These are phyloP conservation scores for Rhynchosporium graminicola DNA, from an alignment of 2,329 filamentous ascomycete genomes.

Conservation along the genomic window DNA sequence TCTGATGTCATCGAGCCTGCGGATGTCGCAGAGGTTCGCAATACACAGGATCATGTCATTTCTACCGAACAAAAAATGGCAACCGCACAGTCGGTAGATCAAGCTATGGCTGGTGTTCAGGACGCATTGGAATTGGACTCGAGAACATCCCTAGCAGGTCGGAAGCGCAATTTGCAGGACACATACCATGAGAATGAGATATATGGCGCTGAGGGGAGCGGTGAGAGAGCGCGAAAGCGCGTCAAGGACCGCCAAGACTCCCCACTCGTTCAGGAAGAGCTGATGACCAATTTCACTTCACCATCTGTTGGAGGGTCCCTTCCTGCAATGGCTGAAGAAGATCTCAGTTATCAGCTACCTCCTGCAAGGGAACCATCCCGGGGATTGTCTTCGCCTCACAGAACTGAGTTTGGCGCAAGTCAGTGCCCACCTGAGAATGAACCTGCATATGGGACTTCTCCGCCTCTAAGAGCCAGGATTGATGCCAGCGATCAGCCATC, in stretches of 20 bases:
- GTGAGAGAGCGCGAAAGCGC: slow-evolving; percentile 29
- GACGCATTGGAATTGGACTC: slow-evolving; percentile 7
- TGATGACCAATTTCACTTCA: slow-evolving; percentile 10
- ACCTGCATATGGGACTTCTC: too few species aligned
- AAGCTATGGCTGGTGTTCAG: slow-evolving; percentile 5
- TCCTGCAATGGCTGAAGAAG: slow-evolving; percentile 2
- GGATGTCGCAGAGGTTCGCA: background rate
- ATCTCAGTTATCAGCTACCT: background rate
- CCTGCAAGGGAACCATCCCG: background rate
- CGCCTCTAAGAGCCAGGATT: too few species aligned
- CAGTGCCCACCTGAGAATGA: too few species aligned
- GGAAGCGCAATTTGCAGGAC: slow-evolving; percentile 10
- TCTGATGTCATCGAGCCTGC: slow-evolving; percentile 2
- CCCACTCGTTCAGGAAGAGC: slow-evolving; percentile 7
- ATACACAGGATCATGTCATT: background rate
- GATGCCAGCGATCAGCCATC: background rate
- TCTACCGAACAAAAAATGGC: background rate
- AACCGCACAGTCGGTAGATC: background rate
- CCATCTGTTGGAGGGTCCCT: background rate
- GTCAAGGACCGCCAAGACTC: slow-evolving; percentile 13
- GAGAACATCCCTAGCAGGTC: slow-evolving; percentile 13
- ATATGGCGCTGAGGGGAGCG: slow-evolving; percentile 24
- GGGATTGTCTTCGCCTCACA: too few species aligned
- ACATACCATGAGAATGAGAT: slow-evolving; percentile 2
- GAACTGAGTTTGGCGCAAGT: too few species aligned